Base-by-base conservation (phyloP, 306 rosid genomes). In the Ormosia semicastrata region DNA sequence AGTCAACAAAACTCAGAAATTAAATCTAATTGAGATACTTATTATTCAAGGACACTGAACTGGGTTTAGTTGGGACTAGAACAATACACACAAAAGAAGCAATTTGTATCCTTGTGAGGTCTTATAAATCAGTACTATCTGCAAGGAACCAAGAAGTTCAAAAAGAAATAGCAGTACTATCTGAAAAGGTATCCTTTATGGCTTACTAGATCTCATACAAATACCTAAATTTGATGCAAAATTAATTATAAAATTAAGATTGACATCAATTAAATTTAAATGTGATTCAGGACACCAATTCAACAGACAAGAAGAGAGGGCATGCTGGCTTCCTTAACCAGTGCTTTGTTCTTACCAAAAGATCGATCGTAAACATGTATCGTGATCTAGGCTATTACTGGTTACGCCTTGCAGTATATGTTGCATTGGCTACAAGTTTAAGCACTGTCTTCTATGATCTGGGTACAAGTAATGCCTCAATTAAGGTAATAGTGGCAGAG, bases 351-450 rank as follows among this genome's bases (percentile, higher is more conserved):
- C 86, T 90, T 2, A 86, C 89, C 2, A 82, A 50, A 64, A 88
- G 91, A 76, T 90, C 90, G 0, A 9, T 82, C 75, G 10, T 88
- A 46, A 90, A 90, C 47, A 88, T 90, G 94, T 43, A 33, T 36
- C 86, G 90, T 2, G 90, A 90, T 78, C 18, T 73, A 7, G 91
- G 94, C 47, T 90, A 90, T 52, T 90, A 90, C 37, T 88, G 89
- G 90, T 12, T 90, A 37, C 87, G 91, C 77, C 73, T 90, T 14
- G 75, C 9, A 18, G 65, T 93, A 56, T 93, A 93, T 44, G 4
- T 88, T 4, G 53, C 44, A 1, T 6, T 93, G 32, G 62, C 87
- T 15, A 0, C 81, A 5, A 76, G 93, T 54, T 63, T 88, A 24
- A 94, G 79, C 57, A 86, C 92, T 40, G 33, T 87, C 54, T 93